Evolutionary conservation across 768 basidiomycete genomes (phyloP).

Genomic region (Inosperma sp.): DNA sequence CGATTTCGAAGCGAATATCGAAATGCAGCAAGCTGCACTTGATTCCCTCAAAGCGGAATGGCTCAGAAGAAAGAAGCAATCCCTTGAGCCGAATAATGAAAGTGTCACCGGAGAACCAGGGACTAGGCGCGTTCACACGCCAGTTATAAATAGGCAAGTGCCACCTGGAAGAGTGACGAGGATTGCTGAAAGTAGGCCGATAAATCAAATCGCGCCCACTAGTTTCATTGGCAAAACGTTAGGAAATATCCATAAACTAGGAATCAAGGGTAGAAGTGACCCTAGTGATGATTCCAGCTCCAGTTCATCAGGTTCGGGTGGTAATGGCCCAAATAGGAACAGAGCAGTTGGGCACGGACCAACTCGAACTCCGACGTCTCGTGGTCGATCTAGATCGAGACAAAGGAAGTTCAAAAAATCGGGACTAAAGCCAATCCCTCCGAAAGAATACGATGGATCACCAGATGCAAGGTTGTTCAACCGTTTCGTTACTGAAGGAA

Average conservation of each 20-base stretch:
- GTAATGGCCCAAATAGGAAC: too few species aligned
- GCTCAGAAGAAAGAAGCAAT: neutral
- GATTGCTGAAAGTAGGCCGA: neutral
- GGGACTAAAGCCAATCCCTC: neutral
- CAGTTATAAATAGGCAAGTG: too few species aligned
- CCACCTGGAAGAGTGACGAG: neutral
- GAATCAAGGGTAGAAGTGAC: neutral
- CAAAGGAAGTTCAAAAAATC: neutral
- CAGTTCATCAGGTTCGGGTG: too few species aligned
- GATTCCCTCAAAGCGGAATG: neutral
- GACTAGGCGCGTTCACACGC: neutral
- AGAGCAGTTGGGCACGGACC: too few species aligned
- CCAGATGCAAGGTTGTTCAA: conserved; percentile 14
- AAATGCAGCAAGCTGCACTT: conserved; percentile 13
- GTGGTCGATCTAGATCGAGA: neutral
- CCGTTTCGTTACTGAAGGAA: conserved; percentile 18
- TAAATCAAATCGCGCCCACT: neutral
- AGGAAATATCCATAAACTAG: neutral
- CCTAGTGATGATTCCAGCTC: neutral
- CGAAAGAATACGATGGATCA: conserved; percentile 19
- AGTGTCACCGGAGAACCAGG: neutral
- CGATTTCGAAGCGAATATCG: conserved; percentile 16
- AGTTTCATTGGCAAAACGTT: neutral
- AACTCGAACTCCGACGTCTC: neutral
- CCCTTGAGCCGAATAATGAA: neutral